These are phyloP conservation scores for Helotiales sp. DNA, from an alignment of 2,329 filamentous ascomycete species.

Conservation along the genomic window DNA sequence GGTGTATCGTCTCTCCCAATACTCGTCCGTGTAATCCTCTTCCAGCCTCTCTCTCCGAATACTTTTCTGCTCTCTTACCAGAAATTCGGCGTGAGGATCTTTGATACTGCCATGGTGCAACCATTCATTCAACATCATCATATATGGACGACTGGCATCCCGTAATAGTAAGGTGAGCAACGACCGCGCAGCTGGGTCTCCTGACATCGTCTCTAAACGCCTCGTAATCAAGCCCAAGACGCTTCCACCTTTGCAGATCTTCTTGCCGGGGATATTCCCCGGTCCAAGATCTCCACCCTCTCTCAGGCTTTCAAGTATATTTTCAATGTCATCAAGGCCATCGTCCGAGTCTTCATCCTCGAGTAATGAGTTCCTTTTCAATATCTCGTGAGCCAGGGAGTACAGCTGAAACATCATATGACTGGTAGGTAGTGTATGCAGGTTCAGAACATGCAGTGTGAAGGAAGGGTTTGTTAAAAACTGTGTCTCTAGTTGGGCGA, in stretches of 20 bases:
- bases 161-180: constrained; percentile 79
- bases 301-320: constrained; percentile 85
- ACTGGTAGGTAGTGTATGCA: constrained; percentile 85
- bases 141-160: constrained; percentile 91
- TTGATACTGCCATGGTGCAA: constrained; percentile 93
- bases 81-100: constrained; percentile 89
- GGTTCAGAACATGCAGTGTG: constrained; percentile 88
- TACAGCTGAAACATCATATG: constrained; percentile 93
- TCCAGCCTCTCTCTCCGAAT: constrained; percentile 89
- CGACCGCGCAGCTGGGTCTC: constrained; percentile 83
- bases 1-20: constrained; percentile 98
- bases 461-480: constrained; percentile 86
- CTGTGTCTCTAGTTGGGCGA: constrained; percentile 92
- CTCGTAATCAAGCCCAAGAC: constrained; percentile 87
- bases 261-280: constrained; percentile 80
- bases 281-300: constrained; percentile 82
- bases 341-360: constrained; percentile 71
- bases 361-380: constrained; percentile 83
- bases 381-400: constrained; percentile 79
- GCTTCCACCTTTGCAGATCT: constrained; percentile 94
- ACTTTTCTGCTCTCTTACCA: constrained; percentile 94
- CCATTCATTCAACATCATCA: constrained; percentile 99
- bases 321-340: constrained; percentile 80
- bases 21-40: constrained; percentile 97
- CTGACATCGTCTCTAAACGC: constrained; percentile 84